Evolutionary conservation across 306 rosid species (phyloP).

Genomic region (Vigna reflexopilosa): DNA sequence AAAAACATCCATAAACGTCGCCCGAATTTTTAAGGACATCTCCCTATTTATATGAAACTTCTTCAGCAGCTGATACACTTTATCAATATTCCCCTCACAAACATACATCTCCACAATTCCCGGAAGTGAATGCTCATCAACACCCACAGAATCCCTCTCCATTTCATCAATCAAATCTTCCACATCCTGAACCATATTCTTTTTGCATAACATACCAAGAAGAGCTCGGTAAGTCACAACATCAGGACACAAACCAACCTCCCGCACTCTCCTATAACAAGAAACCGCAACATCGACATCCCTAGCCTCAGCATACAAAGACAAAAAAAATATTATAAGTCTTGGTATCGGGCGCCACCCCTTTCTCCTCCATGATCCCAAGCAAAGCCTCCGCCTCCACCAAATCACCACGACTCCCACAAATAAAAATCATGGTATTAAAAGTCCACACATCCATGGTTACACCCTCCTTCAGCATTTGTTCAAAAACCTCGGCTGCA

Average conservation of each 20-base stretch:
- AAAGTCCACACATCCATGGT: conserved; percentile 79
- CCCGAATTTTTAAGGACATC: conserved; percentile 55
- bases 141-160: no score
- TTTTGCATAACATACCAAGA: neutral
- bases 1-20: conserved; percentile 74
- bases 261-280: no score
- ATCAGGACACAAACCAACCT: no score
- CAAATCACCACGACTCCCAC: conserved; percentile 85
- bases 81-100: no score
- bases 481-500: conserved; percentile 80
- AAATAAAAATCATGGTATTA: conserved; percentile 83
- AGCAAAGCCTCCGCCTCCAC: conserved; percentile 85
- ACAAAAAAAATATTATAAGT: conserved; percentile 74
- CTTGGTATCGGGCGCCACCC: conserved; percentile 77
- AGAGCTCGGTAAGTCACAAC: no score
- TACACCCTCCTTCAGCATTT: conserved; percentile 86
- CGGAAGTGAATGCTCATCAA: no score
- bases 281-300: no score
- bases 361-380: conserved; percentile 80
- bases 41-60: no score
- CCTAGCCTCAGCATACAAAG: no score
- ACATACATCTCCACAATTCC: no score
- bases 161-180: no score
- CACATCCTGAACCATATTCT: conserved; percentile 61
- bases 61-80: no score